These are phyloP conservation scores for Ilyonectria robusta DNA, from an alignment of 2,329 filamentous ascomycete genomes.

Conservation along the genomic window DNA sequence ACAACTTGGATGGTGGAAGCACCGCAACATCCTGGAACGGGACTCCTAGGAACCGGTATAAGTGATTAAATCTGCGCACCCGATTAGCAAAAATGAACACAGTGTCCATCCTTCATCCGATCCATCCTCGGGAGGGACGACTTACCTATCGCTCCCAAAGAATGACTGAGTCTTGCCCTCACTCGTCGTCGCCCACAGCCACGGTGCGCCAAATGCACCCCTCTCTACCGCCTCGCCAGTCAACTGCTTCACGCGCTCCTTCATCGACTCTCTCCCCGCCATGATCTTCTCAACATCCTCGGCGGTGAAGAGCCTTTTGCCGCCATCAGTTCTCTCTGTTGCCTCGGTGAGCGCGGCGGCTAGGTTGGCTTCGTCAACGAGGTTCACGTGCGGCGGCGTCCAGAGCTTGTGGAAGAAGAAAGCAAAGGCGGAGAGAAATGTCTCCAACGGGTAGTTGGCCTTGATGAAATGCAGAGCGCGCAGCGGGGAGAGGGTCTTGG, in stretches of 20 bases:
- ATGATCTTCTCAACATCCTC: conserved; percentile 71
- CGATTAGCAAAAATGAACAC: background rate
- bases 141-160: conserved; percentile 80
- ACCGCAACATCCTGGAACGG: conserved; percentile 68
- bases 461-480: conserved; percentile 79
- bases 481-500: conserved; percentile 69
- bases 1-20: conserved; percentile 55
- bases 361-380: conserved; percentile 71
- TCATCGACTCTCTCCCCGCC: conserved; percentile 63
- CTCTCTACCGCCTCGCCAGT: conserved; percentile 74
- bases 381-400: conserved; percentile 69
- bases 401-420: conserved; percentile 74
- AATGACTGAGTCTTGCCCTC: conserved; percentile 75
- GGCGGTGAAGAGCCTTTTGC: conserved; percentile 60
- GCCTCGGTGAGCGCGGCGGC: conserved; percentile 53
- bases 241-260: conserved; percentile 63
- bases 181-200: conserved; percentile 76
- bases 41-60: conserved; percentile 77
- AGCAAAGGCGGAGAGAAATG: conserved; percentile 68
- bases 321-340: conserved; percentile 45
- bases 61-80: conserved; percentile 72
- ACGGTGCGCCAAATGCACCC: conserved; percentile 84
- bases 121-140: background rate
- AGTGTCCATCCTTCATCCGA: background rate
- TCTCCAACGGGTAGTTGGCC: conserved; percentile 61